phyloP scores from a whole-genome alignment of 495 filamentous ascomycete species.

The Cercophora sp. region DNA sequence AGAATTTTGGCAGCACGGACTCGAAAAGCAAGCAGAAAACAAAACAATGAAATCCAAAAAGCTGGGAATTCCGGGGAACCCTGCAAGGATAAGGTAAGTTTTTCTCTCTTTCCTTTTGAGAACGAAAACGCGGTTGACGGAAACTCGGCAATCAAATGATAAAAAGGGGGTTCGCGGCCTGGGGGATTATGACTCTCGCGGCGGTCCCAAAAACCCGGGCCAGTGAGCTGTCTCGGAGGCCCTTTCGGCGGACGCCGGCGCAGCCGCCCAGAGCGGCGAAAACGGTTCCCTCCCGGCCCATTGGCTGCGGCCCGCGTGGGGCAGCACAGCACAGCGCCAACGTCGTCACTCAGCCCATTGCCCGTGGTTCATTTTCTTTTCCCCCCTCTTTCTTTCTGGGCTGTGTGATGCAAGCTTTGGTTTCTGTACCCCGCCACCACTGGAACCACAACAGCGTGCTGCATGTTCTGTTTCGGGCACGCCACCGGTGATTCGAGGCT shows the following conservation, averaged over 20 bases:
- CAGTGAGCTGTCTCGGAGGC: not conserved
- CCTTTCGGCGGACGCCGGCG: slow-evolving; percentile 5
- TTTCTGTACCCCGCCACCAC: too few relatives aligned
- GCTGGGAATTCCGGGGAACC: not conserved
- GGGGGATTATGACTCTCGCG: not conserved
- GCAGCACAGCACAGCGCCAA: slow-evolving; percentile 19
- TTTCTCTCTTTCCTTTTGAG: not conserved
- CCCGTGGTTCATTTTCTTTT: too few relatives aligned
- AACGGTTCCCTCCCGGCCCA: slow-evolving; percentile 14
- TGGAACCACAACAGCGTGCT: too few relatives aligned
- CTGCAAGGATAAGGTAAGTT: not conserved
- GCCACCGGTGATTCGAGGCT: too few relatives aligned
- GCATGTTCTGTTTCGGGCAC: too few relatives aligned
- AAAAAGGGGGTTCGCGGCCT: not conserved
- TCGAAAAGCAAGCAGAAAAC: not conserved
- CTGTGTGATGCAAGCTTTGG: too few relatives aligned
- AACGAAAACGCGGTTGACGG: not conserved
- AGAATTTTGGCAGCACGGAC: too few relatives aligned
- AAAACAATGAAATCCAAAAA: not conserved
- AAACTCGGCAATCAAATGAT: too few relatives aligned
- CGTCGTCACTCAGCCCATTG: too few relatives aligned
- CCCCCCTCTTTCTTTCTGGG: too few relatives aligned
- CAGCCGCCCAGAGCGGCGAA: slow-evolving; percentile 14
- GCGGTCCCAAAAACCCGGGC: not conserved
- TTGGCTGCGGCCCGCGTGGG: slow-evolving; percentile 16